Conservation (phyloP, 2,329 filamentous ascomycete species). For the Fusarium equiseti region DNA sequence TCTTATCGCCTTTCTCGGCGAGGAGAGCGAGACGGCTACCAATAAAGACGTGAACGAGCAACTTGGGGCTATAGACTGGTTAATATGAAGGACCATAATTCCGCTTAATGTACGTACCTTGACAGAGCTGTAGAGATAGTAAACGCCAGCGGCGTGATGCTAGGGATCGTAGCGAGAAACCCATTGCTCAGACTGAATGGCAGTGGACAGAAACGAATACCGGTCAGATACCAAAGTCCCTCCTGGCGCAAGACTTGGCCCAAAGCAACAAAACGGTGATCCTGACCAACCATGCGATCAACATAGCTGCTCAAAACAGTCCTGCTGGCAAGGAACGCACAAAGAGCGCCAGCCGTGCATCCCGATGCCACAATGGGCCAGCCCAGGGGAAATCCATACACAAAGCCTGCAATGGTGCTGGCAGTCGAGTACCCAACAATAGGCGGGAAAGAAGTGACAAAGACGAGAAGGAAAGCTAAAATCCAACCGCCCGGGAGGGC, state of each 20-base stretch:
- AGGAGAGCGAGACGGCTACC: conserved; percentile 85
- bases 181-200: conserved; percentile 95
- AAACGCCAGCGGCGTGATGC: conserved; percentile 81
- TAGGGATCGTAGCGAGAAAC: conserved; percentile 93
- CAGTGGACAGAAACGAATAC: conserved; percentile 91
- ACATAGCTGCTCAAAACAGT: conserved; percentile 84
- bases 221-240: conserved; percentile 87
- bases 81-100: not conserved
- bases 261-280: conserved; percentile 89
- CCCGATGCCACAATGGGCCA: conserved; percentile 87
- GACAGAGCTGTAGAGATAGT: conserved; percentile 84
- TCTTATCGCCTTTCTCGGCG: conserved; percentile 84
- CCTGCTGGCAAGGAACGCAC: conserved; percentile 83
- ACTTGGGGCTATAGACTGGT: conserved; percentile 73
- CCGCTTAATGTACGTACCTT: conserved; percentile 56
- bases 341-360: conserved; percentile 81
- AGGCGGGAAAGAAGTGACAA: conserved; percentile 85
- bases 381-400: conserved; percentile 70
- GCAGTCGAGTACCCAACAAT: conserved; percentile 88
- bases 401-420: conserved; percentile 65
- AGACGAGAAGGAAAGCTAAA: conserved; percentile 81
- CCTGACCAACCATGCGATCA: conserved; percentile 80
- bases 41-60: conserved; percentile 93
- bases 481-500: conserved; percentile 77
- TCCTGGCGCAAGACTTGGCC: conserved; percentile 90